Base-by-base conservation (phyloP, 768 basidiomycete genomes). In the Mycena floridula region DNA sequence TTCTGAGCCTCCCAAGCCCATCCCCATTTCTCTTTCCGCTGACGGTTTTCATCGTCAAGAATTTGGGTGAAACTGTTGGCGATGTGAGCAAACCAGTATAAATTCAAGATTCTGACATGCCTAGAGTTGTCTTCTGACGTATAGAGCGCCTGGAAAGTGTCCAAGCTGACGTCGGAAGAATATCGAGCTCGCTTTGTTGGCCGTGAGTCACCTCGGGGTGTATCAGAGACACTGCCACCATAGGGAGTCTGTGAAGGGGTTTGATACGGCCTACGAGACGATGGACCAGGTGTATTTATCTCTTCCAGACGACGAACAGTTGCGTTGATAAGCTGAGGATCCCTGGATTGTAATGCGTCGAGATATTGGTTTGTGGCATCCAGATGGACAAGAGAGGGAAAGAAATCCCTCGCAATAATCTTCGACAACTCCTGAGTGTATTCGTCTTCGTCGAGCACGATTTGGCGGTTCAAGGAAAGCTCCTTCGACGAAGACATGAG, bases 401-500 rank as follows among this genome's bases (percentile, higher is more conserved):
- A 99, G 75, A 99, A 99, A 66, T 98, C 95, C 40, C 96, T 84
- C 28, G 89, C 87, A 56, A 98, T 98, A 56, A 98, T 97, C 38
- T 82, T 77, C 9, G 89, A 90, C 18, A 99, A 73, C 1, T 87
- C 88, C 37, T 79, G 81, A 2, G 91, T 93, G 62, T 98, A 98
- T 59, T 93, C 91, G 50, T 98, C 96, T 70, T 99, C 96, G 40
- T 90, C 87, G 12, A 89, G 76, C 12, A 90, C 72, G 11, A 72
- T 56, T 55, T 91, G 89, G 12, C 72, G 67, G 58, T 85, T 85
- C 45, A 91, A 69, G 15, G 89, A 91, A 21, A 74, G 76, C 50
- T 69, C 66, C 7, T 13, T 4, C 32, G 13, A 13, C 18, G 32
- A 35, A 18, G 13, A 15, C 3, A 18, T 35, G 7, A 18, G 3